These are phyloP conservation scores for Thelonectria blattea DNA, from an alignment of 2,329 filamentous ascomycete genomes.

Conservation along the genomic window DNA sequence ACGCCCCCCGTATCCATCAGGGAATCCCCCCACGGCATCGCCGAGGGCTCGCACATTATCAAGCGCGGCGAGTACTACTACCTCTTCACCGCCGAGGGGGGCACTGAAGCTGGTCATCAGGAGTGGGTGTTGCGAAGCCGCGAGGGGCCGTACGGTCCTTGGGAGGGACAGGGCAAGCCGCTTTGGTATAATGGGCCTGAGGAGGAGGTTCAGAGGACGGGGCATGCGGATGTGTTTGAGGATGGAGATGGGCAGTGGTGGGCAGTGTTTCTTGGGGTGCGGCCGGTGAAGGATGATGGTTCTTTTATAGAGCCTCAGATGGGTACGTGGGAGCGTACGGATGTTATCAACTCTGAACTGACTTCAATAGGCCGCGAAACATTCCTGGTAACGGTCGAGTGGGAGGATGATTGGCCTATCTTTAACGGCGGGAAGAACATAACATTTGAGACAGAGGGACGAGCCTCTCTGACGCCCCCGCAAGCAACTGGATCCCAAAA, in stretches of 20 bases:
- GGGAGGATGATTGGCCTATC: slow-evolving; percentile 35
- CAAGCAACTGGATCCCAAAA: not conserved
- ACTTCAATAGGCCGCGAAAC: slow-evolving; percentile 32
- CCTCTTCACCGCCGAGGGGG: slow-evolving; percentile 35
- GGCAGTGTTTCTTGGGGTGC: slow-evolving; percentile 32
- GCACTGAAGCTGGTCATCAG: slow-evolving; percentile 50
- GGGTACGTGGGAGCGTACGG: slow-evolving; percentile 5
- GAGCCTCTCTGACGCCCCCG: slow-evolving; percentile 10
- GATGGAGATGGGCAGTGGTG: slow-evolving; percentile 34
- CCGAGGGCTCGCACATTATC: slow-evolving; percentile 47
- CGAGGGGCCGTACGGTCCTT: slow-evolving; percentile 52
- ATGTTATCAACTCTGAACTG: not conserved
- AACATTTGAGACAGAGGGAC: slow-evolving; percentile 26
- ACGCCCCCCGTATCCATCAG: slow-evolving; percentile 44
- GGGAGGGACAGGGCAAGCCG: slow-evolving; percentile 47
- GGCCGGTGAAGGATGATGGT: slow-evolving; percentile 21
- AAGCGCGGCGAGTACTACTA: slow-evolving; percentile 36
- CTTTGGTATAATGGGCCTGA: slow-evolving; percentile 48
- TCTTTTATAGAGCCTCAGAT: slow-evolving; percentile 31
- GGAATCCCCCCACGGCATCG: slow-evolving; percentile 47
- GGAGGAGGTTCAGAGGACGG: slow-evolving; percentile 54
- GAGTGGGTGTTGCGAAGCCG: slow-evolving; percentile 58
- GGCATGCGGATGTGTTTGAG: slow-evolving; percentile 35
- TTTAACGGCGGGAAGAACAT: slow-evolving; percentile 36
- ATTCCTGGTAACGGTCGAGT: slow-evolving; percentile 35